Evolutionary conservation across 345 rosid genomes (phyloP), one percentile per base, ranked within the genome.

Genomic region (Syzygium aqueum): DNA sequence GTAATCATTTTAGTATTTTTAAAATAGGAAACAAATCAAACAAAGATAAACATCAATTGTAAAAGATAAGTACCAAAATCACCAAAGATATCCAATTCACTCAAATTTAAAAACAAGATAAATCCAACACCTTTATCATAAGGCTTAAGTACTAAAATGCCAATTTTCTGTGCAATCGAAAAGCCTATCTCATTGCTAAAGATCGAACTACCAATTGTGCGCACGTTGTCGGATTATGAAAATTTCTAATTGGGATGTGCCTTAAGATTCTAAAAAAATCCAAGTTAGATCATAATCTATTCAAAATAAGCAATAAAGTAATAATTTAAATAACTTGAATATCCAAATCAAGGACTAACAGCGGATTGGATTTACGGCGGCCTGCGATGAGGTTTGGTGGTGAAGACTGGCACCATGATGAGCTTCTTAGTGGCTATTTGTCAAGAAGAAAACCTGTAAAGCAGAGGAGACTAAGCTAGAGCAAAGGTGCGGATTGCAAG

Each of bases 291-390:
- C 5, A 28, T 37, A 63, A 8, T 63, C 28, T 15, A 8, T 63
- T 63, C 40, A 63, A 63, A 63, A 14, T 63, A 0, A 30, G 77
- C 0, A 63, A 14, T 28, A 63, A 28, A 28, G 15, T 15, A 8
- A 6, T 6, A 15, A 63, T 28, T 63, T 21, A 63, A 63, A 61
- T 61, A 61, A 61, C n/a, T 6, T 6, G 17, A 17, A 57, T 61
- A 13, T 61, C 8, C 33, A 61, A 2, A 63, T n/a, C 40, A 15
- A 3, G 53, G 77, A 63, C 0, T 40, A 6, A 40, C 0, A 3
- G 4, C 6, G 0, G 0, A 57, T 25, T 23, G 14, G 0, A 57
- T n/a, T 57, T 11, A 23, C 7, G 1, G 25, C 25, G 63, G 63
- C 9, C 51, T 11, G 11, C 51, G 51, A 11, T 5, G 65, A 11